These are phyloP conservation scores for Diaporthe nobilis DNA, from an alignment of 2,329 filamentous ascomycete genomes.

Conservation along the genomic window DNA sequence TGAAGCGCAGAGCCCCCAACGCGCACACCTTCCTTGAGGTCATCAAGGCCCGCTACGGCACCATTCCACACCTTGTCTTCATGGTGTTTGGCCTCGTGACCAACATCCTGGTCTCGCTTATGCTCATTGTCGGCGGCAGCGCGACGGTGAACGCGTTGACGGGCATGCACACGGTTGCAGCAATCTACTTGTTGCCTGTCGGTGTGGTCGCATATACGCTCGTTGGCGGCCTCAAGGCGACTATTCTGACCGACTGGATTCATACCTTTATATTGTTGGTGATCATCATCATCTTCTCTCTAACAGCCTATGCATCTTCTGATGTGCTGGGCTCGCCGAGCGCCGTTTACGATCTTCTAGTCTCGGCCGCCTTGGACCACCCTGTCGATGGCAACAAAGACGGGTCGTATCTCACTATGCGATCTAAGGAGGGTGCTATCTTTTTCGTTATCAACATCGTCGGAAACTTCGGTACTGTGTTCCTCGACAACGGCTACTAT, in stretches of 20 bases:
- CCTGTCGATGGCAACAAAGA: conserved; percentile 85
- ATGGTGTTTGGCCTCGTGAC: conserved; percentile 87
- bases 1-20: conserved; percentile 89
- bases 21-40: conserved; percentile 89
- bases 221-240: conserved; percentile 86
- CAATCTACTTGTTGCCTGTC: conserved; percentile 85
- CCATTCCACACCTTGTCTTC: conserved; percentile 80
- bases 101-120: conserved; percentile 88
- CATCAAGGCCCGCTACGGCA: conserved; percentile 84
- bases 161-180: conserved; percentile 82
- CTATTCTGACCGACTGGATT: conserved; percentile 87
- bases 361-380: conserved; percentile 76
- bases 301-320: conserved; percentile 84
- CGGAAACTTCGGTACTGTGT: conserved; percentile 87
- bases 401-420: conserved; percentile 91
- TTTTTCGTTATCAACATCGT: conserved; percentile 93
- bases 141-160: conserved; percentile 81
- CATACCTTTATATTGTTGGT: conserved; percentile 89
- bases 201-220: conserved; percentile 87
- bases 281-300: conserved; percentile 88
- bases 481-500: conserved; percentile 85
- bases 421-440: conserved; percentile 82
- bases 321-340: conserved; percentile 80
- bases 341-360: conserved; percentile 83
- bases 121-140: conserved; percentile 86